Percentiles rank a stretch among this genome's conserved stretches.
These are phyloP conservation scores for Mortierella claussenii DNA, from an alignment of 192 early-diverging fungal species.

Conservation along the genomic window DNA sequence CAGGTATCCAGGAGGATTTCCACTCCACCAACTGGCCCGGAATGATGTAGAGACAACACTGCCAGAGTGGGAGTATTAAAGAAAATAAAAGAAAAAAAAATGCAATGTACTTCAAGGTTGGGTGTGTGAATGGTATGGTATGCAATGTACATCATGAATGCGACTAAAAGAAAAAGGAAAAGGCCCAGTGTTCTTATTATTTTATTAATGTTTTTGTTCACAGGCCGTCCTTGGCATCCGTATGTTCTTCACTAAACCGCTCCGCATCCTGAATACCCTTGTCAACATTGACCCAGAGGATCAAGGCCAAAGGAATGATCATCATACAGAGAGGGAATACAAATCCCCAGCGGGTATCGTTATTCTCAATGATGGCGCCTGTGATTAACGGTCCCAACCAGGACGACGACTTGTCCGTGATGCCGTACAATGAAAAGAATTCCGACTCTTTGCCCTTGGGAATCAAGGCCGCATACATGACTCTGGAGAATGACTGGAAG, in stretches of 20 bases:
- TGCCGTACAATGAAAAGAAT: conserved; percentile 78
- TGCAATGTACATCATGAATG: no score
- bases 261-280: conserved; percentile 65
- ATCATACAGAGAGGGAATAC: conserved; percentile 66
- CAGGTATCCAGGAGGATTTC: conserved; percentile 32
- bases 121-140: no score
- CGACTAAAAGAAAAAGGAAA: conserved; percentile 1
- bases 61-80: not conserved
- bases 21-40: conserved; percentile 26
- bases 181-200: not conserved
- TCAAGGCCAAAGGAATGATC: conserved; percentile 60
- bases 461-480: conserved; percentile 69
- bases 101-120: no score
- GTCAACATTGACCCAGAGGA: conserved; percentile 65
- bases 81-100: conserved; percentile 3
- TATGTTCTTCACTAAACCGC: conserved; percentile 40
- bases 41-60: conserved; percentile 23
- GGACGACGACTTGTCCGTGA: conserved; percentile 76
- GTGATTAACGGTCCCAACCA: conserved; percentile 82
- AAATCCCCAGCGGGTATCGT: conserved; percentile 65
- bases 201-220: conserved; percentile 15
- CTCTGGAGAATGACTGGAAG: conserved; percentile 65
- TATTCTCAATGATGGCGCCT: conserved; percentile 68
- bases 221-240: conserved; percentile 41
- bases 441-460: conserved; percentile 74